Conservation (phyloP, 306 rosid species). For the Chamaecrista fasciculata region DNA sequence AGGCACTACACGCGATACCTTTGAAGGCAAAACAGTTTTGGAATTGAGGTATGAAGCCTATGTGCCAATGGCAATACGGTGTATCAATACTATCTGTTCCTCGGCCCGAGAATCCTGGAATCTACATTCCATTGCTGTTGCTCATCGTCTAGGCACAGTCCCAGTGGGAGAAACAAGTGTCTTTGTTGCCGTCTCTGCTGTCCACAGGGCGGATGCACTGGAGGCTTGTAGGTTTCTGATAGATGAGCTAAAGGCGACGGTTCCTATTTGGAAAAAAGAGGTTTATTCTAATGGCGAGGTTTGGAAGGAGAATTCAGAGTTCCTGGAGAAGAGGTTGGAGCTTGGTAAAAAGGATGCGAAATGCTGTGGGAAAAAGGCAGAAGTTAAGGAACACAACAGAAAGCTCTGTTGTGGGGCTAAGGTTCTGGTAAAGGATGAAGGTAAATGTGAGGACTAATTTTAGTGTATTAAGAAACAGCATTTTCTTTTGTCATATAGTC, state of each 20-base stretch:
- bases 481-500: neutral
- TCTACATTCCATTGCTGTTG: conserved; percentile 76
- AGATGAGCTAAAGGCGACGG: conserved; percentile 78
- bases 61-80: conserved; percentile 80
- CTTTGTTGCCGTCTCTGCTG: conserved; percentile 66
- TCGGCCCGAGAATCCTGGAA: conserved; percentile 78
- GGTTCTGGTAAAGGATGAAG: conserved; percentile 49
- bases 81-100: conserved; percentile 62
- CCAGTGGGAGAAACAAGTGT: conserved; percentile 79
- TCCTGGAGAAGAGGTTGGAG: conserved; percentile 66
- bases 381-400: conserved; percentile 31
- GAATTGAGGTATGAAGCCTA: conserved; percentile 85
- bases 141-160: conserved; percentile 78
- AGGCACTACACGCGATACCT: conserved; percentile 83
- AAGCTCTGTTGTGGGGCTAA: conserved; percentile 61
- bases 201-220: conserved; percentile 75
- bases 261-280: conserved; percentile 98
- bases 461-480: neutral
- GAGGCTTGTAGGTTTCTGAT: conserved; percentile 80
- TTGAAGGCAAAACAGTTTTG: conserved; percentile 74
- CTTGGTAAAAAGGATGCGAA: conserved; percentile 44
- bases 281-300: conserved; percentile 87
- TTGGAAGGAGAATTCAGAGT: conserved; percentile 92
- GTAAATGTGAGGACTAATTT: conserved; percentile 27
- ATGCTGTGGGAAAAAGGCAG: conserved; percentile 29